phyloP scores from a whole-genome alignment of 768 basidiomycete genomes.

The Russula foetens region DNA sequence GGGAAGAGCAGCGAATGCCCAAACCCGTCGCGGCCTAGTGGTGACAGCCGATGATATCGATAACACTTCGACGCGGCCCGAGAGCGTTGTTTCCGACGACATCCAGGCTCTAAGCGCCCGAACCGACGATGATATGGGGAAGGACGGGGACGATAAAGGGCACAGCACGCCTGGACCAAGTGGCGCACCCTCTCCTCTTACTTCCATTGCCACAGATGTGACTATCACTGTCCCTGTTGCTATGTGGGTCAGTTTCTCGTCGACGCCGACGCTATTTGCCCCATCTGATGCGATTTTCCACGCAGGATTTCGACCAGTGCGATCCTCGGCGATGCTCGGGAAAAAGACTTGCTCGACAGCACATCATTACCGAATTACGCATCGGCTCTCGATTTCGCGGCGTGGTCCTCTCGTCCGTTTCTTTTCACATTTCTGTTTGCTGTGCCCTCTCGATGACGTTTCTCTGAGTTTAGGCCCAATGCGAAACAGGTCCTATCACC shows the following conservation, averaged over 20 bases:
- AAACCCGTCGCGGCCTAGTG: constrained; percentile 1
- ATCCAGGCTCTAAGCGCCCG: constrained; percentile 3
- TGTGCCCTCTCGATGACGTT: background rate
- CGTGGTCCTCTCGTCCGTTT: constrained; percentile 82
- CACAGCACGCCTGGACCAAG: background rate
- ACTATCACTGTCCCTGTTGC: constrained; percentile 63
- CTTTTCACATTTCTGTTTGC: background rate
- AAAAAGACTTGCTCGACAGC: constrained; percentile 82
- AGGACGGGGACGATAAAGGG: constrained; percentile 7
- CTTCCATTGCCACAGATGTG: constrained; percentile 4
- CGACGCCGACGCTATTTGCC: background rate
- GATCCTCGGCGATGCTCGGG: constrained; percentile 85
- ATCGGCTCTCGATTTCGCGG: constrained; percentile 86
- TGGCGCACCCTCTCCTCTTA: background rate
- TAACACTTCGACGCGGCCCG: constrained; percentile 35
- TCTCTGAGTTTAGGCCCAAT: constrained; percentile 53
- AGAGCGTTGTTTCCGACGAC: constrained; percentile 46
- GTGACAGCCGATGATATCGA: too few species aligned
- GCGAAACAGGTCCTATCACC: constrained; percentile 73
- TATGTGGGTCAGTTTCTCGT: constrained; percentile 79
- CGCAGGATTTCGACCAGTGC: constrained; percentile 94
- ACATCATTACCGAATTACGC: constrained; percentile 74
- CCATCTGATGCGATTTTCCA: background rate
- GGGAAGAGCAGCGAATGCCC: background rate
- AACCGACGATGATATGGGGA: constrained; percentile 24